Conservation (phyloP, 2,329 filamentous ascomycete genomes). For the Aspergillus sp. region DNA sequence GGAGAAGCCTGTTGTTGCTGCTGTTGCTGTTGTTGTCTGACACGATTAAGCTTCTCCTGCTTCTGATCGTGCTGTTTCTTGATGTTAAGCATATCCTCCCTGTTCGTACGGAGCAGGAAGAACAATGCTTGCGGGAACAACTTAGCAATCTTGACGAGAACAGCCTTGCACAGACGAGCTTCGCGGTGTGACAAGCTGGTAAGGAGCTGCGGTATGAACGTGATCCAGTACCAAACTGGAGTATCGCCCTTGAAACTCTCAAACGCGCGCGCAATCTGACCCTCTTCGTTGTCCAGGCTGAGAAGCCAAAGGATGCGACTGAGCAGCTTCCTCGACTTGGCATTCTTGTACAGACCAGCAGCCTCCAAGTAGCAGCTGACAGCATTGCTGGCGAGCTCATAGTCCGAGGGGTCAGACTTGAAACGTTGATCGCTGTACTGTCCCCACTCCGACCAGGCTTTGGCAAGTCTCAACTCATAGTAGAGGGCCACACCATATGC, state of each 20-base stretch:
- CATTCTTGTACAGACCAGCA: conserved; percentile 93
- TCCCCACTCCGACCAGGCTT: conserved; percentile 99
- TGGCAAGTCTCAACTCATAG: conserved; percentile 92
- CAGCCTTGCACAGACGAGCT: conserved; percentile 78
- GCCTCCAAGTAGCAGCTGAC: conserved; percentile 96
- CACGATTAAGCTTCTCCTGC: conserved; percentile 60
- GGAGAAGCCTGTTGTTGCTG: conserved; percentile 49
- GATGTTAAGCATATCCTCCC: conserved; percentile 90
- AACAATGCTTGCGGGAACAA: conserved; percentile 93
- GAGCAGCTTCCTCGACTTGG: conserved; percentile 91
- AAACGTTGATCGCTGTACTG: conserved; percentile 97
- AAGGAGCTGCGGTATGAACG: conserved; percentile 94
- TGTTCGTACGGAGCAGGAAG: conserved; percentile 88
- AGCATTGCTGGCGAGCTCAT: conserved; percentile 84
- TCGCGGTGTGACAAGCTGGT: conserved; percentile 91
- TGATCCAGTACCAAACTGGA: conserved; percentile 99
- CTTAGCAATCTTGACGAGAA: conserved; percentile 92
- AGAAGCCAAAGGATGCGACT: conserved; percentile 93
- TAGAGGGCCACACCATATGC: conserved; percentile 94
- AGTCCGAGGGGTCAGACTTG: conserved; percentile 81
- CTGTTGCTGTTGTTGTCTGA: conserved; percentile 64
- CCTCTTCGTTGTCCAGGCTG: conserved; percentile 86
- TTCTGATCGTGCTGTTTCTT: conserved; percentile 78
- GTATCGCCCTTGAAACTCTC: conserved; percentile 97
- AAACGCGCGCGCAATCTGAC: conserved; percentile 80